Evolutionary conservation across 768 basidiomycete genomes (phyloP).

Genomic region (Russula dissimulans): DNA sequence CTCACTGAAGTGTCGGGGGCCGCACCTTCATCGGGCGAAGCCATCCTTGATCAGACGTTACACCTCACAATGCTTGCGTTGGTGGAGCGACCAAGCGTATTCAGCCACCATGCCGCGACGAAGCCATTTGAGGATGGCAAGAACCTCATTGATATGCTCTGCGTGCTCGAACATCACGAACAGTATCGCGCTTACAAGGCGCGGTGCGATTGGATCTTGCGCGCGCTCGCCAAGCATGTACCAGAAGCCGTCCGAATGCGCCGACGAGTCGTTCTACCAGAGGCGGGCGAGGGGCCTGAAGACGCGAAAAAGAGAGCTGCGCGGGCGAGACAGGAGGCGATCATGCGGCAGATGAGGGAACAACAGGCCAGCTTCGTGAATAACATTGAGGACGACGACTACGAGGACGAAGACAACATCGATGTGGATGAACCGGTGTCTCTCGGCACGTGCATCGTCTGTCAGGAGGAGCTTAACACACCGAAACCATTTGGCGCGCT

Average conservation of each 20-base stretch:
- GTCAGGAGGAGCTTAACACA: slow-evolving; percentile 83
- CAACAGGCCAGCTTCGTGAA: slow-evolving; percentile 82
- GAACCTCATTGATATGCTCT: slow-evolving; percentile 63
- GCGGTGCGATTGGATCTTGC: slow-evolving; percentile 69
- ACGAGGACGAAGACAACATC: slow-evolving; percentile 53
- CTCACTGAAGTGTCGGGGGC: slow-evolving; percentile 50
- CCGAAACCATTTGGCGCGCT: slow-evolving; percentile 75
- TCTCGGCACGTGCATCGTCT: slow-evolving; percentile 94
- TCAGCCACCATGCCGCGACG: slow-evolving; percentile 48
- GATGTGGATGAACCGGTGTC: slow-evolving; percentile 42
- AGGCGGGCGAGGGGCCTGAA: slow-evolving; percentile 40
- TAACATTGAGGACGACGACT: slow-evolving; percentile 65
- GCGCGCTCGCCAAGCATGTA: slow-evolving; percentile 44
- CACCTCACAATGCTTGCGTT: slow-evolving; percentile 82
- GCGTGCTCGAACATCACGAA: slow-evolving; percentile 68
- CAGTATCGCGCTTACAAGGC: slow-evolving; percentile 59
- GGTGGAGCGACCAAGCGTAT: slow-evolving; percentile 55
- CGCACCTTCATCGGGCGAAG: slow-evolving; percentile 72
- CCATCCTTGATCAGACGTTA: slow-evolving; percentile 80
- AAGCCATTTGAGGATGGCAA: slow-evolving; percentile 50
- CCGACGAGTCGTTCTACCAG: slow-evolving; percentile 35
- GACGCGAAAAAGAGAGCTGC: slow-evolving; percentile 77
- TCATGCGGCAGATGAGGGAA: slow-evolving; percentile 93
- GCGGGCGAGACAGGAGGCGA: slow-evolving; percentile 83
- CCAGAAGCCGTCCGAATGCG: slow-evolving; percentile 47